A percentile compares a stretch with the other conserved stretches of the same genome.
Conservation (phyloP, 2,329 filamentous ascomycete genomes). For the Calycina herbarum region DNA sequence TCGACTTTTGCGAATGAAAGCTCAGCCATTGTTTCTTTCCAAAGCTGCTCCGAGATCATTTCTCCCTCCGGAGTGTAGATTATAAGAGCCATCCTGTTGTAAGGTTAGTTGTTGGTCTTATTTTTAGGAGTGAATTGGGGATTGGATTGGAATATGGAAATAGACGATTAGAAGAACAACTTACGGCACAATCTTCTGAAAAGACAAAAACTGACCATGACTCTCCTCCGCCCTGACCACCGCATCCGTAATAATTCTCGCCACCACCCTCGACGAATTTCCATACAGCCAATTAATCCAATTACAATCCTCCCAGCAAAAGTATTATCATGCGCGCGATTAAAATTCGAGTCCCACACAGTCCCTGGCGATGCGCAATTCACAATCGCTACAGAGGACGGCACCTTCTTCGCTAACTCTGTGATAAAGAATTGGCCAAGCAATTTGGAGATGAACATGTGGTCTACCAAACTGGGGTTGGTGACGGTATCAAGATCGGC, state of each 20-base stretch:
- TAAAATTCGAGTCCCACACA: conserved; percentile 8
- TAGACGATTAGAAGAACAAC: neutral
- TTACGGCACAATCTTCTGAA: conserved; percentile 17
- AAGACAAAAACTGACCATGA: conserved; percentile 19
- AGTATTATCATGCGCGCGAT: neutral
- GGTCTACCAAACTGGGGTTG: neutral
- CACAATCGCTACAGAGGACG: conserved; percentile 11
- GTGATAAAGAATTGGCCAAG: conserved; percentile 19
- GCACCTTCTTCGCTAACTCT: conserved; percentile 16
- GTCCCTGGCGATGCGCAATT: conserved; percentile 12
- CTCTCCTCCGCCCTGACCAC: conserved; percentile 5
- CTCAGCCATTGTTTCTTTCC: conserved; percentile 20
- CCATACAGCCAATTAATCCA: conserved; percentile 13
- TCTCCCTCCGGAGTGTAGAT: conserved; percentile 10
- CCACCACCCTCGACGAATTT: conserved; percentile 8
- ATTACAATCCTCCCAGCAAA: conserved; percentile 1
- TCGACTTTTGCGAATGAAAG: conserved; percentile 15
- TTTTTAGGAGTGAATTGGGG: neutral
- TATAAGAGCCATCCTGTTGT: conserved; percentile 8
- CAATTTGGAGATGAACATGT: conserved; percentile 13
- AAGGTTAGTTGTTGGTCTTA: neutral
- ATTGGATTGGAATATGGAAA: too few relatives aligned
- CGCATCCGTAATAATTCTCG: conserved; percentile 14
- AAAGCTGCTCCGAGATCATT: conserved; percentile 5
- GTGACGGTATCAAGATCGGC: neutral